Base-by-base conservation (phyloP, 208 protist species). In the Trypanosoma caninum region DNA sequence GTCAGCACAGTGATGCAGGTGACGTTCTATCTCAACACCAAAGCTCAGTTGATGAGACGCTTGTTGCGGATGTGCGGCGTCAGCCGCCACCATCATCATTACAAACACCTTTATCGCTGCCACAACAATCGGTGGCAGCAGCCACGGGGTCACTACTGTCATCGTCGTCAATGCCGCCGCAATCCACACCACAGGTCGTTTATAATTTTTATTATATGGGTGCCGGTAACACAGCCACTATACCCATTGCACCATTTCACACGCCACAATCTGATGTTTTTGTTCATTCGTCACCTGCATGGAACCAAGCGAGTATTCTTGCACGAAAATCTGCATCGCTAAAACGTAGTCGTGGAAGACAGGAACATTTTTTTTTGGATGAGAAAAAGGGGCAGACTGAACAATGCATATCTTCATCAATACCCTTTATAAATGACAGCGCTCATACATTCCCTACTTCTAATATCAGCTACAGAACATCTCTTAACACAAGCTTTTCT, bases 161-260 rank as follows among this genome's bases (percentile, higher is more conserved):
- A 28, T 27, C 14, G 34, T 34, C 34, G 33, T 45, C 10, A 16
- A 23, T 34, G 7, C 16, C 53, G 16, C 11, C 20, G 16, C 25
- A 20, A 22, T 18, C 37, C n/a, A 0, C 41, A 8, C 54, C 64
- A 13, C 66, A 65, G 51, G 33, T 59, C n/a, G 59, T 72, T 20
- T 72, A 72, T 28, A 72, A 72, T 27, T 72, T 72, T 40, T 72
- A 66, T 50, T 72, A 72, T 46, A 72, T 70, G 64, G 56, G 56
- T 25, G 30, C 41, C 40, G 45, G 47, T 27, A 23, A 5, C 9
- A 2, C 31, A 6, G 11, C 48, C 10, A 23, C 20, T 30, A 25
- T 9, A 33, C 16, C 18, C 25, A 18, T 59, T 37, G 33, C 38
- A 16, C 50, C 52, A 14, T 25, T 20, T 23, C 48, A 18, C 27